Base-by-base conservation (phyloP, 2,329 filamentous ascomycete species). In the Orbilia blumenaviensis region DNA sequence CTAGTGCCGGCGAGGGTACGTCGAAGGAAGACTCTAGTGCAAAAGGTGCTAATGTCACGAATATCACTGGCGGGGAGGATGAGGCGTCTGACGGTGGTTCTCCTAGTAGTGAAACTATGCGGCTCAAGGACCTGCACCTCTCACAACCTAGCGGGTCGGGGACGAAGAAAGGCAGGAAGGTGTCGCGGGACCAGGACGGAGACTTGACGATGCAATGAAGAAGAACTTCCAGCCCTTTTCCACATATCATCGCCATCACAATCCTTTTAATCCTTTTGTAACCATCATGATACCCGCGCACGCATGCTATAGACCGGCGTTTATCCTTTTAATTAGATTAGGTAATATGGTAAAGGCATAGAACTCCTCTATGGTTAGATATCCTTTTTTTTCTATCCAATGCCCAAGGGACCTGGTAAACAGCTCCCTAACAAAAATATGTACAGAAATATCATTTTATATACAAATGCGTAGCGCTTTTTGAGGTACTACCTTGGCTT, bases 51-150 rank as follows among this genome's bases (percentile, higher is more conserved):
- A 46, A 50, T 6, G 18, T 10, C 29, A 34, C 32, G 61, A 52
- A 66, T 36, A 52, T 58, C 27, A 58, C 25, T n/a, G 58, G 58
- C 32, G 38, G 27, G 25, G 64, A 44, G 12, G 63, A 67, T 4
- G 29, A 64, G 8, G 46, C 2, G 7, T 76, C 72, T 34, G 72
- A 69, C 16, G 64, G 48, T 34, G 38, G 56, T 16, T 76, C 72
- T 14, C 64, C 72, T 7, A 25, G 27, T 12, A 67, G 60, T 21
- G 72, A 76, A 29, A 76, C 72, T 12, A 56, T 29, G 12, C 44
- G 72, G 18, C 48, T 76, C 5, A 76, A 76, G 21, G 58, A 76
- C 23, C 34, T 76, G 12, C 72, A 76, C 41, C 60, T 76, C 38
- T 76, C 72, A 2, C 72, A 76, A 36, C 21, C 38, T 9, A 46